Percentiles rank a stretch among this genome's conserved stretches.
Conservation (phyloP, 306 rosid species). For the Inga leiocalycina region DNA sequence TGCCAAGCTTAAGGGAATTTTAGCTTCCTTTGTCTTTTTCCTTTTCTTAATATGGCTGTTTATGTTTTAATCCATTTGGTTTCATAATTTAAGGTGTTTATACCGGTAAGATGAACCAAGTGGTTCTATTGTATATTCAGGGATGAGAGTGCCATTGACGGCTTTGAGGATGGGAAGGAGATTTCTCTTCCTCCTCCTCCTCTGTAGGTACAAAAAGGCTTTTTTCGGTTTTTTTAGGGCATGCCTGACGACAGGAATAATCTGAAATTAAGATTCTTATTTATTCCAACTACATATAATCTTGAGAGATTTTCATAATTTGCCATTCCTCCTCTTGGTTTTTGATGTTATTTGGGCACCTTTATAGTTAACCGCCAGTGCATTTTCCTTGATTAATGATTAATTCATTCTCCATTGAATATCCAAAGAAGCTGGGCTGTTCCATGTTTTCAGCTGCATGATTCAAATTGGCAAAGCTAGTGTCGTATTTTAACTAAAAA, state of each 20-base stretch:
- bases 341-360: background rate
- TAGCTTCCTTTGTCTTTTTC: background rate
- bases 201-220: conserved; percentile 69
- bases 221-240: conserved; percentile 33
- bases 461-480: background rate
- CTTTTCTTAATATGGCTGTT: conserved; percentile 38
- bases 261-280: conserved; percentile 43
- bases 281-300: background rate
- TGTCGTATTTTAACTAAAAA: background rate
- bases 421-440: background rate
- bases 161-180: conserved; percentile 57
- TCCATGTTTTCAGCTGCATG: background rate
- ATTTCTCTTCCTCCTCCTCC: conserved; percentile 48
- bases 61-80: conserved; percentile 50
- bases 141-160: conserved; percentile 61
- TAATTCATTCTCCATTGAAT: background rate
- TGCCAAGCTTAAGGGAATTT: conserved; percentile 35
- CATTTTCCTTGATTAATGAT: background rate
- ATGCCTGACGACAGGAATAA: conserved; percentile 59
- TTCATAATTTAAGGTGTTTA: conserved; percentile 38
- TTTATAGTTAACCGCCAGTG: background rate
- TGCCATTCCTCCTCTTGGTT: conserved; percentile 1
- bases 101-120: conserved; percentile 48
- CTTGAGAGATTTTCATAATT: background rate
- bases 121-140: conserved; percentile 60